phyloP scores from a whole-genome alignment of 2,329 filamentous ascomycete genomes.

The Taxawa tesnikishii region DNA sequence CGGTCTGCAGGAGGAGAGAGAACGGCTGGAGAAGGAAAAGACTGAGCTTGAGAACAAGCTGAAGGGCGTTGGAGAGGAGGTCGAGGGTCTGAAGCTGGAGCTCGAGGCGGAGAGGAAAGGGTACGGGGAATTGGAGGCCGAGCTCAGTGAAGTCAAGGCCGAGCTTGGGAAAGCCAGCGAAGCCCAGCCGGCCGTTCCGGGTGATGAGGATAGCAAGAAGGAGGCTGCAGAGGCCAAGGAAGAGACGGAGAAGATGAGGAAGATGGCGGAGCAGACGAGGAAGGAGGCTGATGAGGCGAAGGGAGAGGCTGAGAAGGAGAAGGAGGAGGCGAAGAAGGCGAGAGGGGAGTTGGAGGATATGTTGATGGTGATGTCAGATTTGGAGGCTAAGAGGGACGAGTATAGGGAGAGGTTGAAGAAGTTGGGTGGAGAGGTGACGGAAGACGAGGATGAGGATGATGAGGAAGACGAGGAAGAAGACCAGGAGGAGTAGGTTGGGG shows the following conservation, averaged over 20 bases:
- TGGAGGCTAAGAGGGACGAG: slow-evolving; percentile 29
- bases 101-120: slow-evolving; percentile 9
- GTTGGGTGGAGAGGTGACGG: slow-evolving; percentile 17
- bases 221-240: slow-evolving; percentile 5
- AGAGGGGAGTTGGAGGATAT: slow-evolving; percentile 35
- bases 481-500: slow-evolving; percentile 10
- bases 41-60: slow-evolving; percentile 13
- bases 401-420: slow-evolving; percentile 14
- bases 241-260: slow-evolving; percentile 27
- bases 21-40: slow-evolving; percentile 13
- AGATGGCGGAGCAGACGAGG: slow-evolving; percentile 20
- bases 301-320: slow-evolving; percentile 26
- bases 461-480: slow-evolving; percentile 17
- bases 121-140: slow-evolving; percentile 8
- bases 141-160: slow-evolving; percentile 7
- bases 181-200: slow-evolving; percentile 1
- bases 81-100: slow-evolving; percentile 11
- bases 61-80: slow-evolving; percentile 30
- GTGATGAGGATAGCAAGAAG: slow-evolving; percentile 2
- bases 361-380: slow-evolving; percentile 34
- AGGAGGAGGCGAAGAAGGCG: slow-evolving; percentile 20
- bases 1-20: slow-evolving; percentile 11
- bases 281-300: slow-evolving; percentile 18
- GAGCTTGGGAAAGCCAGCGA: slow-evolving; percentile 4
- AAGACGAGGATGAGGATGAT: slow-evolving; percentile 16